Percentiles rank a stretch among this genome's conserved stretches.
Evolutionary conservation across 371 early-diverging fungal genomes (phyloP).

Genomic region (Chytridiales sp.): DNA sequence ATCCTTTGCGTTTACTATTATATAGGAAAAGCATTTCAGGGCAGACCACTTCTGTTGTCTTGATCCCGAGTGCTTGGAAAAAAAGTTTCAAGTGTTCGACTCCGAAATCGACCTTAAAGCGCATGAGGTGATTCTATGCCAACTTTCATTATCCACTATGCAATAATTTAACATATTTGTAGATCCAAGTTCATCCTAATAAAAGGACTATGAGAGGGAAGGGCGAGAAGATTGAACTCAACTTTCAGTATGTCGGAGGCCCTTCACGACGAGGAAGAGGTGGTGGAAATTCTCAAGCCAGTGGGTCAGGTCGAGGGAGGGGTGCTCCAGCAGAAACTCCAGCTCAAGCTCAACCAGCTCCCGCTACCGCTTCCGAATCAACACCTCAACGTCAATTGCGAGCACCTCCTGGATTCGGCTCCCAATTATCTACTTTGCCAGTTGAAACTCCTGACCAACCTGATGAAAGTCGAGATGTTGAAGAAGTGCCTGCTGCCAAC

Average conservation of each 20-base stretch:
- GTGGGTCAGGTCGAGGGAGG: background rate
- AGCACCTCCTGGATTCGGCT: slow-evolving; percentile 48
- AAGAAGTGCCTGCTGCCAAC: background rate
- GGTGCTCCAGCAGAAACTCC: background rate
- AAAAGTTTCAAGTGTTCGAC: slow-evolving; percentile 95
- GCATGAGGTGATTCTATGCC: slow-evolving; percentile 56
- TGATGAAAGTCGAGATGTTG: background rate
- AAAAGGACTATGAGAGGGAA: slow-evolving; percentile 45
- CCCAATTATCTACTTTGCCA: slow-evolving; percentile 19
- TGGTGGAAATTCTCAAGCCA: slow-evolving; percentile 2
- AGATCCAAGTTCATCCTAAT: slow-evolving; percentile 49
- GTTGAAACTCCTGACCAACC: slow-evolving; percentile 6
- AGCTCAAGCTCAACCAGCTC: background rate
- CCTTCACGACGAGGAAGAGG: slow-evolving; percentile 24
- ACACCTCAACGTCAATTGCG: slow-evolving; percentile 15
- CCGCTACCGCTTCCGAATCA: slow-evolving; percentile 10
- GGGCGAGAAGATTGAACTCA: slow-evolving; percentile 56
- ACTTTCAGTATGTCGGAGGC: slow-evolving; percentile 56
- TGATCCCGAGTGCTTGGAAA: slow-evolving; percentile 81
- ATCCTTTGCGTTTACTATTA: background rate
- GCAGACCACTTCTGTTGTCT: slow-evolving; percentile 80
- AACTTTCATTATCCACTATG: slow-evolving; percentile 28
- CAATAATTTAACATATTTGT: slow-evolving; percentile 22
- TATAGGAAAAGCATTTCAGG: slow-evolving; percentile 78
- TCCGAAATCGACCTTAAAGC: slow-evolving; percentile 86